A percentile compares a stretch with the other conserved stretches of the same genome.
Evolutionary conservation across 345 rosid genomes (phyloP).

Genomic region (Linum lewisii): DNA sequence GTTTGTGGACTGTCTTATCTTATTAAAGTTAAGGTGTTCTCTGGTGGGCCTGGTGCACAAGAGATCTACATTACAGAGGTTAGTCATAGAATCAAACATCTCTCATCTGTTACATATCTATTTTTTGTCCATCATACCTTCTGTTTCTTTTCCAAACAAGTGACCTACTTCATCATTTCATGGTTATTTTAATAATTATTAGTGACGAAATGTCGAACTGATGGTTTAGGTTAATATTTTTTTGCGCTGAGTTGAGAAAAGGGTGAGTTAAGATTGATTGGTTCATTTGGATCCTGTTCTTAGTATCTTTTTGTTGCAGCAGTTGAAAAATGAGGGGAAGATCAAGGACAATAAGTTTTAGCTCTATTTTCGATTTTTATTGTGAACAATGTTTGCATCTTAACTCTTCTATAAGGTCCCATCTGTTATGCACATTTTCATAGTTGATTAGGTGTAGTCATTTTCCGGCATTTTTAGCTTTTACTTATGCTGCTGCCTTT

Average conservation of each 20-base stretch:
- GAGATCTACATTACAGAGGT: conserved; percentile 91
- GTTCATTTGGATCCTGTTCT: neutral
- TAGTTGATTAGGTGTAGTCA: neutral
- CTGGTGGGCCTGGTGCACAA: conserved; percentile 47
- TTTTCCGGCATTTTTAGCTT: neutral
- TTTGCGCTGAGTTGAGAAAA: neutral
- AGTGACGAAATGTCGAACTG: neutral
- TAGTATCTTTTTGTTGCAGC: neutral
- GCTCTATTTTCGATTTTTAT: neutral
- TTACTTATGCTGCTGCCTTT: neutral
- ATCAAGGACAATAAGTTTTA: neutral
- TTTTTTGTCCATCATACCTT: neutral
- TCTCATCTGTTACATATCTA: neutral
- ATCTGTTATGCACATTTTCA: neutral
- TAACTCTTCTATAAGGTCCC: neutral
- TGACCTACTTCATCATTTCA: neutral
- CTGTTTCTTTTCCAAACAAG: neutral
- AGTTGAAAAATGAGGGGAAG: neutral
- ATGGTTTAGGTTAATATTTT: neutral
- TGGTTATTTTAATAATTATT: too few relatives aligned
- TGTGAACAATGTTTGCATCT: too few relatives aligned
- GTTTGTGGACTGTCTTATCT: conserved; percentile 64
- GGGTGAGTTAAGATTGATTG: neutral
- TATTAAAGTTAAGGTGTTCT: conserved; percentile 61
- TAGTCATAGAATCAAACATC: conserved; percentile 6